Percentiles rank a stretch among this genome's conserved stretches.
Conservation (phyloP, 2,329 filamentous ascomycete species). For the Cordyceps cateniannulata region DNA sequence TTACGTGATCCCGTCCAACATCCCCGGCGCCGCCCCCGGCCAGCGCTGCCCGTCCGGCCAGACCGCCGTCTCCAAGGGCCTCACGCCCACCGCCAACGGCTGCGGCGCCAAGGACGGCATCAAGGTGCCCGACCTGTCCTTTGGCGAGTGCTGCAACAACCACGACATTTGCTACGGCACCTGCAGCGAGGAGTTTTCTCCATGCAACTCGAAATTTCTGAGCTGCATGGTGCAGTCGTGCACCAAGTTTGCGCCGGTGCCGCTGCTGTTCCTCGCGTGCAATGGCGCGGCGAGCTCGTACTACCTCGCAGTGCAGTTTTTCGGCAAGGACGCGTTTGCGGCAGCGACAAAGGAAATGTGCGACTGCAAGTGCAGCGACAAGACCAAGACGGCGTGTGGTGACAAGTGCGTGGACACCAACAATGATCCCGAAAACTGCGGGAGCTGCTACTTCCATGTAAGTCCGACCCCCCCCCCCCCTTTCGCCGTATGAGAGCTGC, state of each 20-base stretch:
- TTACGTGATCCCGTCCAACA: background rate
- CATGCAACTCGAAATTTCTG: conserved; percentile 3
- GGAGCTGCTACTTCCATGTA: conserved; percentile 6
- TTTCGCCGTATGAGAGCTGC: background rate
- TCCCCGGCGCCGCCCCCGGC: background rate
- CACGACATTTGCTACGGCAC: conserved; percentile 9
- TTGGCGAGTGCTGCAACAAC: conserved; percentile 11
- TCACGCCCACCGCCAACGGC: conserved; percentile 5
- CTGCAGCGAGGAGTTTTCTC: conserved; percentile 5
- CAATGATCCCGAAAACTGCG: conserved; percentile 8
- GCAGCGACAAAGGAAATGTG: conserved; percentile 2
- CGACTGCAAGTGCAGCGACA: conserved; percentile 7
- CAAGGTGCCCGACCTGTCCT: conserved; percentile 2
- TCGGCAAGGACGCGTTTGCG: background rate
- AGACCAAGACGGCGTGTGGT: conserved; percentile 3
- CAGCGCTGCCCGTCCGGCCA: conserved; percentile 4
- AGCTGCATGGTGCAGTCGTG: conserved; percentile 7
- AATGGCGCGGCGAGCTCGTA: background rate
- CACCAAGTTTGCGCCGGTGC: background rate
- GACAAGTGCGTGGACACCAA: conserved; percentile 8
- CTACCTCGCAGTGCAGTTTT: background rate
- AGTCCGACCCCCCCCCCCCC: background rate
- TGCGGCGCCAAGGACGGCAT: conserved; percentile 10
- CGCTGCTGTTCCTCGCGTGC: background rate
- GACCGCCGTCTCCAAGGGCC: background rate